phyloP scores from a whole-genome alignment of 768 basidiomycete species.

The Lactarius pseudohatsudake region DNA sequence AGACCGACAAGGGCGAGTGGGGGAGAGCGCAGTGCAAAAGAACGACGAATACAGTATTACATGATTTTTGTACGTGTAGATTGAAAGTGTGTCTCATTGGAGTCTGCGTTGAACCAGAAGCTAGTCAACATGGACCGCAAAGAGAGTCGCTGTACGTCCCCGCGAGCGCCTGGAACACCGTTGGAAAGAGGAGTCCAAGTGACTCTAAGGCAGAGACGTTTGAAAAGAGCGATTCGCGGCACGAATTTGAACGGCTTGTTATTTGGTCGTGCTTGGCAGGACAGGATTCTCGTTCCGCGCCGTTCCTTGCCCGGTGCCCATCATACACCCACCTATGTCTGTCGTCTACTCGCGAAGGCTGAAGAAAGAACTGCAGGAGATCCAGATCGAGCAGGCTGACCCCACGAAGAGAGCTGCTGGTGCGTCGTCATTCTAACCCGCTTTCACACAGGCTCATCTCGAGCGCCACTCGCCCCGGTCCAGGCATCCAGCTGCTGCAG shows the following conservation, averaged over 20 bases:
- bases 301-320: constrained; percentile 15
- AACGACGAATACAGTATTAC: constrained; percentile 8
- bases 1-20: constrained; percentile 52
- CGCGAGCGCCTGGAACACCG: constrained; percentile 33
- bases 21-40: constrained; percentile 34
- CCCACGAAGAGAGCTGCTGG: constrained; percentile 25
- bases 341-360: constrained; percentile 28
- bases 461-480: background rate
- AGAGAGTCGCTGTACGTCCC: constrained; percentile 31
- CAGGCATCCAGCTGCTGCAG: constrained; percentile 70
- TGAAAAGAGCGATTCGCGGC: constrained; percentile 7
- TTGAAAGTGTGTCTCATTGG: constrained; percentile 28
- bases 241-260: background rate
- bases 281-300: background rate
- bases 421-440: constrained; percentile 1
- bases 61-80: background rate
- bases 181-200: constrained; percentile 32
- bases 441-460: background rate
- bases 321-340: constrained; percentile 19
- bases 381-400: constrained; percentile 28
- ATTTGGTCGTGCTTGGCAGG: constrained; percentile 27
- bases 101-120: constrained; percentile 26
- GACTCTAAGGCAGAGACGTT: constrained; percentile 34
- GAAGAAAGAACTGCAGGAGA: constrained; percentile 30
- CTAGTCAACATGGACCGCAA: constrained; percentile 28